These are phyloP conservation scores for Phytophthora rubi DNA, from an alignment of 352 stramenopile genomes.

Conservation along the genomic window DNA sequence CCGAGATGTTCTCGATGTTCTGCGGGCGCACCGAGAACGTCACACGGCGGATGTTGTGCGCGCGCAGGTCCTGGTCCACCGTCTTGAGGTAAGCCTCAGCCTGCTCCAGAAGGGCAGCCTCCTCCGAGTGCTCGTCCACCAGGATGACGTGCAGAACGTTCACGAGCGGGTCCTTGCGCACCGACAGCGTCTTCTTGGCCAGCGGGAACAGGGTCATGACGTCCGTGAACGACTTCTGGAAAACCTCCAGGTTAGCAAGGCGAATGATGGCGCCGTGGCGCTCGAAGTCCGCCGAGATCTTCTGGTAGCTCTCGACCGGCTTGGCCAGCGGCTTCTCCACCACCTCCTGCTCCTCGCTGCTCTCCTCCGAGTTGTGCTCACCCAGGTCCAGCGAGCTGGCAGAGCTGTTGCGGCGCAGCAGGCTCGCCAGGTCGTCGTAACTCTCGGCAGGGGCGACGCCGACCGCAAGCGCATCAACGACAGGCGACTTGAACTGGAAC, in stretches of 20 bases:
- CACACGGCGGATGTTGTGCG: slow-evolving; percentile 88
- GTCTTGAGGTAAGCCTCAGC: slow-evolving; percentile 73
- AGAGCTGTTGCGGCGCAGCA: slow-evolving; percentile 76
- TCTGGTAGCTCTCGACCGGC: slow-evolving; percentile 65
- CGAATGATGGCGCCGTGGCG: slow-evolving; percentile 90
- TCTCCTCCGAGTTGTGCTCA: slow-evolving; percentile 42
- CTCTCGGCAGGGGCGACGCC: slow-evolving; percentile 77
- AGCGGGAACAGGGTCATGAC: slow-evolving; percentile 76
- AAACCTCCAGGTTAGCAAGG: slow-evolving; percentile 81
- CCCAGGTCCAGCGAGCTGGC: slow-evolving; percentile 40
- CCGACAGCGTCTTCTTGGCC: slow-evolving; percentile 72
- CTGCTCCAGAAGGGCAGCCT: slow-evolving; percentile 60
- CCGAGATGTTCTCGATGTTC: slow-evolving; percentile 41
- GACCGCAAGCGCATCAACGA: slow-evolving; percentile 80
- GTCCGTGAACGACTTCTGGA: slow-evolving; percentile 74
- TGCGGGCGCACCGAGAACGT: slow-evolving; percentile 87
- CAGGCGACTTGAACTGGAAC: slow-evolving; percentile 87
- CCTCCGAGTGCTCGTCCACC: slow-evolving; percentile 70
- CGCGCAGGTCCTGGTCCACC: slow-evolving; percentile 57
- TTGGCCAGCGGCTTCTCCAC: slow-evolving; percentile 37
- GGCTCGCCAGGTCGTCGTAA: slow-evolving; percentile 81
- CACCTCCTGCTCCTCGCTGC: slow-evolving; percentile 44
- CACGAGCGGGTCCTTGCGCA: slow-evolving; percentile 68
- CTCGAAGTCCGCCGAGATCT: slow-evolving; percentile 73
- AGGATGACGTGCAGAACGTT: slow-evolving; percentile 89